phyloP scores from a whole-genome alignment of 1,139 yeast genomes.

The Pneumocystis canis region DNA sequence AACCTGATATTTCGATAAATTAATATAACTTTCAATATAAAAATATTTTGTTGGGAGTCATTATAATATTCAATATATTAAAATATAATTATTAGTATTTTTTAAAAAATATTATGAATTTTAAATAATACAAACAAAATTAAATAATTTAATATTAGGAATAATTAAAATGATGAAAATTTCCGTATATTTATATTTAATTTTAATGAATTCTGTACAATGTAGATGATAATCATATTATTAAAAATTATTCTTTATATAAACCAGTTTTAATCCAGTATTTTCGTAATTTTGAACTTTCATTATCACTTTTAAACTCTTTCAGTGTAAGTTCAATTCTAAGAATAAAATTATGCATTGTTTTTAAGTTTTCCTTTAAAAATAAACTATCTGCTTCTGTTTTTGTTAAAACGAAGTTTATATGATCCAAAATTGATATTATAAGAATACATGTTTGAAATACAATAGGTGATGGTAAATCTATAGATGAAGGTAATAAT shows the following conservation, averaged over 20 bases:
- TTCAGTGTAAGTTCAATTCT: neutral
- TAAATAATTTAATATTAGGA: too few species aligned
- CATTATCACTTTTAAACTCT: neutral
- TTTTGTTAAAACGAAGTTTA: neutral
- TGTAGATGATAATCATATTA: too few species aligned
- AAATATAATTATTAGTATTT: too few species aligned
- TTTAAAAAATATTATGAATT: too few species aligned
- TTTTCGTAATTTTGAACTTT: neutral
- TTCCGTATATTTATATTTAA: too few species aligned
- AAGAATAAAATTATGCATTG: neutral
- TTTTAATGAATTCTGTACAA: too few species aligned
- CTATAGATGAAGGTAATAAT: neutral
- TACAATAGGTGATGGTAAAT: neutral
- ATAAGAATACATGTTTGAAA: neutral
- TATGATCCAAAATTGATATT: neutral
- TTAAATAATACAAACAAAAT: too few species aligned
- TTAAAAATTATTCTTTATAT: neutral
- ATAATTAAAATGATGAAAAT: too few species aligned
- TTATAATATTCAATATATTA: too few species aligned
- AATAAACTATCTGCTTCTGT: neutral
- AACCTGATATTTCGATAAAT: neutral
- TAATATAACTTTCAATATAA: neutral
- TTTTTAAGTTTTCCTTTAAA: neutral
- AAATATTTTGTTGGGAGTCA: neutral
- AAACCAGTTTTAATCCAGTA: neutral